Evolutionary conservation across 495 filamentous ascomycete genomes (phyloP), one percentile per base, ranked within the genome.

Genomic region (Eremomyces bilateralis): DNA sequence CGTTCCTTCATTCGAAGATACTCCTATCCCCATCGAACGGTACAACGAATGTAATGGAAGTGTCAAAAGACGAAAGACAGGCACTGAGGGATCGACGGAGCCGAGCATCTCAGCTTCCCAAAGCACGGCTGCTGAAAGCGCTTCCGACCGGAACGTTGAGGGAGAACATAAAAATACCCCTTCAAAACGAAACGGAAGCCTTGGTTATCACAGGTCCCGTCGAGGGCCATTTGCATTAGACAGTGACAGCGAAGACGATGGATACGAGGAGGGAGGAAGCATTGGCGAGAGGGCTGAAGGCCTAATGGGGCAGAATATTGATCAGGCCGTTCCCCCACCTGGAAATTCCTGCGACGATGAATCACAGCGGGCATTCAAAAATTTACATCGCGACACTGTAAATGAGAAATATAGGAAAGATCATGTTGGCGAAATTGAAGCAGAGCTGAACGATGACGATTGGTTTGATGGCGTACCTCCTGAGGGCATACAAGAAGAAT

Each of bases 351-450:
- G n/a, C n/a, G n/a, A n/a, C n/a, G n/a, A n/a, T n/a, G n/a, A n/a
- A n/a, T n/a, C n/a, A n/a, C n/a, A n/a, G n/a, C n/a, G n/a, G n/a
- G n/a, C n/a, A n/a, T n/a, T n/a, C n/a, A n/a, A n/a, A n/a, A n/a
- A n/a, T n/a, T n/a, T n/a, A n/a, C n/a, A 46, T 13, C 21, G 64
- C n/a, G 71, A 53, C 39, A 69, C 72, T 49, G 69, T 73, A 44
- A 46, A 37, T 33, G 42, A 15, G 56, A 56, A 22, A 59, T 58
- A 29, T 60, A 63, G 34, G 73, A 71, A 6, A 73, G 78, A 40
- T 72, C 77, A 49, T 66, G 58, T 38, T 42, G 64, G 8, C 71
- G 73, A 48, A 57, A 67, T 41, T 47, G 58, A 27, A 71, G 60
- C 48, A 69, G 73, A 67, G 61, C 67, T 46, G 70, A 73, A 45